Base-by-base conservation (phyloP, 2,329 filamentous ascomycete genomes). In the Keithomyces neogunnii region DNA sequence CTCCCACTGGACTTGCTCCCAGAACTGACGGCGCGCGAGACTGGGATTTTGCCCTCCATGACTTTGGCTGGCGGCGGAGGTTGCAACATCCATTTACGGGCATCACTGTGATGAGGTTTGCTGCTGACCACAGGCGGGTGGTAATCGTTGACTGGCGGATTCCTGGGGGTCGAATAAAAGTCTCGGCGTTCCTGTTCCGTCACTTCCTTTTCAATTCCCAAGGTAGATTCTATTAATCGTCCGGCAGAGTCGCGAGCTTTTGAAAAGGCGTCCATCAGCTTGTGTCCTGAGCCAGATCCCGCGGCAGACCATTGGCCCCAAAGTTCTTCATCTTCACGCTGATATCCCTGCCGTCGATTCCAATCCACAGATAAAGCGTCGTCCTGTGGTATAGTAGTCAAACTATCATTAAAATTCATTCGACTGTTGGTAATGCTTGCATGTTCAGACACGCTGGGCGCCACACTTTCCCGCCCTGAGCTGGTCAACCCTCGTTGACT, bases 81-180 rank as follows among this genome's bases (percentile, higher is more conserved):
- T 63, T 95, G 89, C 48, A 95, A 73, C 90, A 96, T 96, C 91
- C 91, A 96, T 62, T 78, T 79, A 50, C 87, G 85, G 53, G 88
- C 89, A 50, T 83, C 82, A 62, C 74, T 82, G 63, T 80, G 83
- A 38, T 75, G 77, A 11, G 84, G 86, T 51, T 81, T 86, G 68
- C 83, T 88, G 66, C 81, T 89, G 54, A 93, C 87, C 48, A 95
- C 85, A 3, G 89, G 89, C 4, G 89, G 88, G 64, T 95, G 88
- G 53, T 91, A 80, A 55, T 95, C 88, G 69, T 95, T 93, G 60
- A 95, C 83, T 3, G 88, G 88, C 6, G 85, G 89, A 60, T 85
- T 84, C 53, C 69, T 73, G 38, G 75, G 74, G 5, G 79, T 70
- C 48, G 76, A 74, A 64, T 85, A 85, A 60, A 85, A 86, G 56